Conservation (phyloP, 192 early-diverging fungal species). For the Entrophospora sp. region DNA sequence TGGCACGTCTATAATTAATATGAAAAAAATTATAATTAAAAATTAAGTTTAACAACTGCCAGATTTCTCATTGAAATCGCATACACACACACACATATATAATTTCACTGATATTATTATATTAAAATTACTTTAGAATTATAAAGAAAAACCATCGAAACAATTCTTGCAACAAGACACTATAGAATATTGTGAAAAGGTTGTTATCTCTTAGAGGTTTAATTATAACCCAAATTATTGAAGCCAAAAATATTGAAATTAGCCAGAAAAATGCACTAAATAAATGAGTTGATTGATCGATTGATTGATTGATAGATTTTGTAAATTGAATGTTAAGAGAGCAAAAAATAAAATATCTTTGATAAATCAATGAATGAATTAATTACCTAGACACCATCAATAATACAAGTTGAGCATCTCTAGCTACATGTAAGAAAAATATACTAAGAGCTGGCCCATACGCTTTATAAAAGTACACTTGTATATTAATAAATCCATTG, state of each 20-base stretch:
- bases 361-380: neutral
- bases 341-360: neutral
- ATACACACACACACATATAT: too few relatives aligned
- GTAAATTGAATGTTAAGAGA: too few relatives aligned
- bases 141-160: constrained; percentile 57
- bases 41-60: too few relatives aligned
- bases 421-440: constrained; percentile 61
- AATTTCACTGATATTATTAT: too few relatives aligned
- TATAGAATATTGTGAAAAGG: constrained; percentile 45
- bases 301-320: neutral
- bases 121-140: constrained; percentile 40
- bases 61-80: too few relatives aligned
- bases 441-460: constrained; percentile 67
- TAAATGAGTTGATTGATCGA: neutral
- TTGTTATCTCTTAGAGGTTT: constrained; percentile 31
- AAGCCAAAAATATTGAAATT: constrained; percentile 59
- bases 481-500: neutral
- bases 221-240: constrained; percentile 61
- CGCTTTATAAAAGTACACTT: constrained; percentile 25
- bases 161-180: constrained; percentile 57
- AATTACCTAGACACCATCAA: constrained; percentile 63
- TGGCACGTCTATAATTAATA: constrained; percentile 54
- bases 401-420: constrained; percentile 60
- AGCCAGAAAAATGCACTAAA: constrained; percentile 78
- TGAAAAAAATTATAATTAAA: too few relatives aligned